Evolutionary conservation across 1,284 basidiomycete genomes (phyloP), one percentile per base, ranked within the genome.

Genomic region (Sporisorium scitamineum): DNA sequence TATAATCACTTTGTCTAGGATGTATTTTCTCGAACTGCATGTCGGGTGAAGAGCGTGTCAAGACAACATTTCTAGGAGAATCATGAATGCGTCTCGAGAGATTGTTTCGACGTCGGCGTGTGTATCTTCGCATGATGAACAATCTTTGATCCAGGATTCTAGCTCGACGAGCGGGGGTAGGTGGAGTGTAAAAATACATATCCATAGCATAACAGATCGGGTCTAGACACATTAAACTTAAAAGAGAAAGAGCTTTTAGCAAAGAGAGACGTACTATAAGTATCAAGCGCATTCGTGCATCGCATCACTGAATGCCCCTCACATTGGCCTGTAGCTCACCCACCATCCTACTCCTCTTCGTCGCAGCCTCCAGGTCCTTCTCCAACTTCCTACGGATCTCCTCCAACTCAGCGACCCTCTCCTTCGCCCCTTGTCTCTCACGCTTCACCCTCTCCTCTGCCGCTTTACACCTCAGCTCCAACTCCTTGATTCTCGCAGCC

Each of bases 401-500:
- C 53, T 71, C 68, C 41, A 89, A 76, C 77, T 89, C 88, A 14
- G 80, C 70, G 2, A 89, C 88, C 20, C 88, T 75, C 87, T 99
- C 96, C 87, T 97, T 98, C 41, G 92, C 91, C 4, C 96, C 96
- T 82, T 97, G 95, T 72, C 93, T 89, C 87, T 97, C 96, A 48
- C 94, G 89, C 89, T 98, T 99, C 78, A 95, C 91, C 85, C 92
- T 92, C 88, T 99, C 96, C 81, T 96, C 94, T 0, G 94, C 93
- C 0, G 91, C 90, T 84, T 91, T 92, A 78, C 95, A 86, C 18
- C 94, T 88, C 24, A 90, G 85, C 86, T 99, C 95, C 91, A 94
- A 82, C 95, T 95, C 83, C 58, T 81, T 82, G 60, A 84, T 77
- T 16, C 82, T 51, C 22, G 81, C 81, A 18, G 81, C 75, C 83